Evolutionary conservation across 2,329 filamentous ascomycete species (phyloP).

Genomic region (Sarocladiaceae sp.): DNA sequence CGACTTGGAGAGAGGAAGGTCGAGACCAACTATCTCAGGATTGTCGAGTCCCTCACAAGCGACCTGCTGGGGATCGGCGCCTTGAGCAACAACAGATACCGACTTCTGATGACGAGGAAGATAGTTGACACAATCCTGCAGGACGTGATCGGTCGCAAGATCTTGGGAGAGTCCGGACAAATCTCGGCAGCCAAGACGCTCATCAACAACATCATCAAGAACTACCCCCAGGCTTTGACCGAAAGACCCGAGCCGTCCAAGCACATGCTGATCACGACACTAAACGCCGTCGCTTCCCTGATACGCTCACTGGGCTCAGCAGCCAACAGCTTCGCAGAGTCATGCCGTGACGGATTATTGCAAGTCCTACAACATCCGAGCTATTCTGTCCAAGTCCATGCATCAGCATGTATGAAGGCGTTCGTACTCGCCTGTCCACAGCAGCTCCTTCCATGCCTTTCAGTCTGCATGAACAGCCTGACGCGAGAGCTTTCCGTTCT

Average conservation of each 20-base stretch:
- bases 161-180: slow-evolving; percentile 86
- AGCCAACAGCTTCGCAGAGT: slow-evolving; percentile 69
- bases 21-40: slow-evolving; percentile 73
- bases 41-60: slow-evolving; percentile 72
- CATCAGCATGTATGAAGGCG: slow-evolving; percentile 75
- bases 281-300: slow-evolving; percentile 74
- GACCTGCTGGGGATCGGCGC: slow-evolving; percentile 73
- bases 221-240: slow-evolving; percentile 84
- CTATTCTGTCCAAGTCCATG: slow-evolving; percentile 90
- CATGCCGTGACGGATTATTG: slow-evolving; percentile 77
- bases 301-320: slow-evolving; percentile 78
- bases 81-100: slow-evolving; percentile 79
- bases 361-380: slow-evolving; percentile 91
- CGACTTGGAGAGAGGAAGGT: slow-evolving; percentile 76
- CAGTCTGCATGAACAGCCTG: slow-evolving; percentile 94
- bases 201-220: slow-evolving; percentile 84
- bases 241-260: slow-evolving; percentile 87
- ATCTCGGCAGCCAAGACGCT: slow-evolving; percentile 73
- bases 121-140: slow-evolving; percentile 81
- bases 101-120: slow-evolving; percentile 75
- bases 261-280: slow-evolving; percentile 69
- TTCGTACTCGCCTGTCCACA: slow-evolving; percentile 90
- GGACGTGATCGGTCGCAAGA: slow-evolving; percentile 70
- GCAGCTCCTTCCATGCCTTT: slow-evolving; percentile 83
- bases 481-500: slow-evolving; percentile 78